These are phyloP conservation scores for Dactylellina sp. DNA, from an alignment of 2,329 filamentous ascomycete species.

Conservation along the genomic window DNA sequence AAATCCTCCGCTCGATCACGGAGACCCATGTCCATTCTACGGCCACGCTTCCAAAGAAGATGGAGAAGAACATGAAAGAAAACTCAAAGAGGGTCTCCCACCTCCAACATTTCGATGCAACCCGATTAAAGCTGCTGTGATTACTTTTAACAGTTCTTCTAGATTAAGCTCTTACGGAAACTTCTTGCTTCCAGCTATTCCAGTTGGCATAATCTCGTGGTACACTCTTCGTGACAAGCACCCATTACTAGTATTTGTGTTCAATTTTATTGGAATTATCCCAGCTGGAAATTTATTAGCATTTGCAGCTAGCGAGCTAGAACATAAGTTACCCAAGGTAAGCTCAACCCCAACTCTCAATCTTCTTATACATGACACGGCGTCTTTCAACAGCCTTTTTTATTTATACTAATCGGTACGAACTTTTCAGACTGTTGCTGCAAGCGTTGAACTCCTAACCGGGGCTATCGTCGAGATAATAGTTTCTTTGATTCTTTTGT, in stretches of 20 bases:
- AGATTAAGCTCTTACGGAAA: conserved; percentile 39
- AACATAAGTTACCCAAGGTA: conserved; percentile 44
- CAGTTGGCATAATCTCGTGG: conserved; percentile 36
- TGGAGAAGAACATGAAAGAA: conserved; percentile 23
- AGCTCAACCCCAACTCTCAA: neutral
- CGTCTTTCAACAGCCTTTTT: no score
- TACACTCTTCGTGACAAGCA: conserved; percentile 27
- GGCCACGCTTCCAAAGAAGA: conserved; percentile 15
- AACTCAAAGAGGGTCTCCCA: conserved; percentile 21
- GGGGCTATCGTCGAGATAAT: conserved; percentile 84
- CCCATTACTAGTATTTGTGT: conserved; percentile 36
- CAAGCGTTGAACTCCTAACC: conserved; percentile 73
- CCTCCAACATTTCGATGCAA: conserved; percentile 28
- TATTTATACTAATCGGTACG: no score
- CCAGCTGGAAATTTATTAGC: conserved; percentile 44
- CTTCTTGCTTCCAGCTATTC: conserved; percentile 36
- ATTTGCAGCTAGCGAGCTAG: conserved; percentile 39
- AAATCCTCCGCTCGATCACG: neutral
- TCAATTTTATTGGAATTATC: conserved; percentile 52
- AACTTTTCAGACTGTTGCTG: conserved; percentile 73
- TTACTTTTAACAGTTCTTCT: conserved; percentile 35
- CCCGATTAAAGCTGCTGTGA: conserved; percentile 32
- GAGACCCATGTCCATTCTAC: conserved; percentile 1
- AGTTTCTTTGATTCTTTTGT: conserved; percentile 80
- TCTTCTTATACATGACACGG: no score